Conservation (phyloP, 495 filamentous ascomycete species). For the Hypoxylon rickii region DNA sequence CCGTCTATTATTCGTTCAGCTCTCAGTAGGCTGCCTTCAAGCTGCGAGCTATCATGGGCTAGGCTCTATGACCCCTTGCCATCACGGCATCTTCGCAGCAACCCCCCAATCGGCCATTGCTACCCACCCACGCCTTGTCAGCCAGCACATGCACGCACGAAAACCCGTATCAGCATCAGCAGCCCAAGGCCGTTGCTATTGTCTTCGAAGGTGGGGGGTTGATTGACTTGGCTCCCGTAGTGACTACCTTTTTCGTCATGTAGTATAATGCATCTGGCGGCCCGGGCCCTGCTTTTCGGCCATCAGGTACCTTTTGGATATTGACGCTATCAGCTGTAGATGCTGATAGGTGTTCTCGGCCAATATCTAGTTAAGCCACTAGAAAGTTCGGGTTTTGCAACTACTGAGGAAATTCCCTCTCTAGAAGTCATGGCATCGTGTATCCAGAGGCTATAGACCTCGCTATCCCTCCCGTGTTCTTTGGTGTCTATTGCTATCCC, state of each 20-base stretch:
- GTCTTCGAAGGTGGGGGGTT: constrained; percentile 15
- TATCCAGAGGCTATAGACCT: constrained; percentile 16
- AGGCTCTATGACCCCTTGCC: constrained; percentile 22
- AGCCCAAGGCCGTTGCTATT: constrained; percentile 13
- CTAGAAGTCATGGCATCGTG: constrained; percentile 19
- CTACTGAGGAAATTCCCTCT: constrained; percentile 5
- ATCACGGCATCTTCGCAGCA: constrained; percentile 15
- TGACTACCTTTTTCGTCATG: constrained; percentile 9
- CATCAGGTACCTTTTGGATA: constrained; percentile 5
- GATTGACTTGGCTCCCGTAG: not conserved
- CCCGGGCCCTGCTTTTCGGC: constrained; percentile 19
- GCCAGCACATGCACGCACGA: constrained; percentile 10
- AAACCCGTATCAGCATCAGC: constrained; percentile 27
- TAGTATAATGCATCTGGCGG: constrained; percentile 12
- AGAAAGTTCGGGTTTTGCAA: constrained; percentile 11
- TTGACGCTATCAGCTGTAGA: constrained; percentile 9
- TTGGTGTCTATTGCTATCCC: too few relatives aligned
- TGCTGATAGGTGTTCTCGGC: constrained; percentile 9
- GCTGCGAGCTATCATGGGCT: constrained; percentile 16
- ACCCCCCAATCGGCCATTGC: constrained; percentile 12
- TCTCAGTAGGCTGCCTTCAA: too few relatives aligned
- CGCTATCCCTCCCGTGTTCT: constrained; percentile 6
- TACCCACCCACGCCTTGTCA: constrained; percentile 20
- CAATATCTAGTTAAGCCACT: constrained; percentile 18
- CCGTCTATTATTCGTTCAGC: constrained; percentile 9